Evolutionary conservation across 2,329 filamentous ascomycete genomes (phyloP).

Genomic region (Didymella arachidicola): DNA sequence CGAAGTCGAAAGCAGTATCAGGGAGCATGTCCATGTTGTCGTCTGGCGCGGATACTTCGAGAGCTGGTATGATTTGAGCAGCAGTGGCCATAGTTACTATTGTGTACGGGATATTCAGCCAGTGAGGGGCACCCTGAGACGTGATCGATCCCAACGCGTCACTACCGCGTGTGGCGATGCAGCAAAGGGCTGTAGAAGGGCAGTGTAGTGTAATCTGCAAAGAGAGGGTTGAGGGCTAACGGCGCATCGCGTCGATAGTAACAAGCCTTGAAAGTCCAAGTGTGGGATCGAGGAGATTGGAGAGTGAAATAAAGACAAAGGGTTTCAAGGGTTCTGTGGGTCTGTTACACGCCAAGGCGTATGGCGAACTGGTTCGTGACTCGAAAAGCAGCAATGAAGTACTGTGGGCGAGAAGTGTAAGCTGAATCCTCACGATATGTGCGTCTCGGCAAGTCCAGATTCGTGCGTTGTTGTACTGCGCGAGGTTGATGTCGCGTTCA

Average conservation of each 20-base stretch:
- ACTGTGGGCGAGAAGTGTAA: background rate
- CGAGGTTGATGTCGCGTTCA: background rate
- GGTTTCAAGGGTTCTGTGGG: background rate
- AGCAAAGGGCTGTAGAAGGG: background rate
- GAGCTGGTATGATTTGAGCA: conserved; percentile 28
- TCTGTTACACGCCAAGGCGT: conserved; percentile 11
- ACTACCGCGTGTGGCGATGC: conserved; percentile 10
- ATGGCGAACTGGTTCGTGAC: background rate
- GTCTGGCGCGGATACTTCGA: conserved; percentile 50
- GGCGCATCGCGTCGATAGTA: conserved; percentile 9
- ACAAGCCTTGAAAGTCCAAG: background rate
- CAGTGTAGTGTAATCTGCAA: conserved; percentile 6
- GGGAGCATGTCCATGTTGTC: conserved; percentile 66
- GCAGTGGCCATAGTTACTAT: conserved; percentile 35
- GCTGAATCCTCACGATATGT: too few relatives aligned
- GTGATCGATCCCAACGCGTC: conserved; percentile 28
- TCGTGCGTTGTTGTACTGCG: background rate
- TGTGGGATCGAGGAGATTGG: background rate
- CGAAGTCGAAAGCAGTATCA: conserved; percentile 54
- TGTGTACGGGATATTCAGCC: conserved; percentile 3
- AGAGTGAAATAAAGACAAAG: conserved; percentile 9
- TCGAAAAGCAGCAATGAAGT: background rate
- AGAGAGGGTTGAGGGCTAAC: background rate
- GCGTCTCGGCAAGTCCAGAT: too few relatives aligned
- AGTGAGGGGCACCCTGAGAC: conserved; percentile 15